These are phyloP conservation scores for Euphorbia schlechtendalii DNA, from an alignment of 441 rosid genomes.

Conservation along the genomic window DNA sequence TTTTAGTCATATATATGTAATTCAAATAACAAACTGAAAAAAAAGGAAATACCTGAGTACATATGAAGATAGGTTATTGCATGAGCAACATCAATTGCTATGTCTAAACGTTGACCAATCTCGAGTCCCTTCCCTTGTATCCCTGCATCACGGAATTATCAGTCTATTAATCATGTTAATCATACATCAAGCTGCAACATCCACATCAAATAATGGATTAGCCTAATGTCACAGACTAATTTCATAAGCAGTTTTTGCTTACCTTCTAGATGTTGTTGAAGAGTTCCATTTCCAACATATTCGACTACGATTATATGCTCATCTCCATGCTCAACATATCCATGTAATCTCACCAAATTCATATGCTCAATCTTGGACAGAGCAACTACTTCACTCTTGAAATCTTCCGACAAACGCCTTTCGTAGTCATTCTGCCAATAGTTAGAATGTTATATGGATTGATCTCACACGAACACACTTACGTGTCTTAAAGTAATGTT, in stretches of 20 bases:
- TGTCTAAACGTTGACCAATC: conserved; percentile 68
- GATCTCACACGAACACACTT: background rate
- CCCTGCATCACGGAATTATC: conserved; percentile 32
- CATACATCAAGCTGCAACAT: background rate
- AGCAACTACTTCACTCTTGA: conserved; percentile 74
- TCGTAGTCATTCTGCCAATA: conserved; percentile 46
- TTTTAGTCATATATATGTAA: conserved; percentile 9
- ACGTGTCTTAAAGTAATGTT: background rate
- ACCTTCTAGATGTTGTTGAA: conserved; percentile 85
- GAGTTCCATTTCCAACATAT: conserved; percentile 60
- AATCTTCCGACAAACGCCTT: conserved; percentile 41
- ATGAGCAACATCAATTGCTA: conserved; percentile 89
- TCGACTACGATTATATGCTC: conserved; percentile 70
- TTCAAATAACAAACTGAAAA: too few relatives aligned
- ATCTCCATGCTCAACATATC: conserved; percentile 57
- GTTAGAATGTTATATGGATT: background rate
- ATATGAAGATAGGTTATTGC: conserved; percentile 79
- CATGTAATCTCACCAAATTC: conserved; percentile 68
- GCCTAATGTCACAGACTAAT: too few relatives aligned
- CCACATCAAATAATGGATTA: too few relatives aligned
- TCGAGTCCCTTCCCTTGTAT: conserved; percentile 49
- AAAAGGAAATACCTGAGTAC: conserved; percentile 47
- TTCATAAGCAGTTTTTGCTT: conserved; percentile 10
- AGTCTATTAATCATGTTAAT: background rate
- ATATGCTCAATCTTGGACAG: conserved; percentile 85